Base-by-base conservation (phyloP, 2,329 filamentous ascomycete species). In the Cladosporium cucumerinum region DNA sequence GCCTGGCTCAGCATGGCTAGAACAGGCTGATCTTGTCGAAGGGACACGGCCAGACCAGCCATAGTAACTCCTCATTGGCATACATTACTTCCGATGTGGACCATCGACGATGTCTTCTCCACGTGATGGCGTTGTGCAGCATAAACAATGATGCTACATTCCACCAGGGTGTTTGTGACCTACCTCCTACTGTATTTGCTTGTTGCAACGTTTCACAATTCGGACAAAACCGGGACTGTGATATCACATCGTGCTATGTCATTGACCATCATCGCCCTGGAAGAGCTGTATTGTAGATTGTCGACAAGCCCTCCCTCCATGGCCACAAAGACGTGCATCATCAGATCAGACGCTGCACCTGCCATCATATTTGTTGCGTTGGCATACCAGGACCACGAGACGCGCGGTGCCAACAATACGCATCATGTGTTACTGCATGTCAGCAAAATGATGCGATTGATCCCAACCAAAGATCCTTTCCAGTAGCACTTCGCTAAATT, bases 1-100 rank as follows among this genome's bases (percentile, higher is more conserved):
- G 23, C 55, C 16, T 58, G 55, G 55, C 55, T 46, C 39, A 36
- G 55, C 55, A n/a, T 58, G 55, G 55, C 55, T 46, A 58, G 55
- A 58, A 58, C 55, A 58, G 51, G 51, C 51, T 54, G 51, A 54
- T 54, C 51, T 52, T 54, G 16, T 28, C 8, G 3, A 21, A 54
- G 51, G 51, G 2, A 30, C 16, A 32, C 30, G 26, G 51, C 51
- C 51, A 54, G 26, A 30, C 18, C 51, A 30, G 51, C 51, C 51
- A 54, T 28, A 54, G 51, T 54, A 54, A 3, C 39, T 21, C n/a
- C 23, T 52, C 48, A 52, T 57, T 57, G 54, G 54, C 54, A 32
- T 18, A 10, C 7, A 12, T 32, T 36, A 14, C 54, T 39, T 57
- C n/a, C n/a, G 32, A 39, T 16, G 21, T 36, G 54, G 54, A n/a